Conservation (phyloP, 176 grass and related monocot species). For the Saccharum officinarum region DNA sequence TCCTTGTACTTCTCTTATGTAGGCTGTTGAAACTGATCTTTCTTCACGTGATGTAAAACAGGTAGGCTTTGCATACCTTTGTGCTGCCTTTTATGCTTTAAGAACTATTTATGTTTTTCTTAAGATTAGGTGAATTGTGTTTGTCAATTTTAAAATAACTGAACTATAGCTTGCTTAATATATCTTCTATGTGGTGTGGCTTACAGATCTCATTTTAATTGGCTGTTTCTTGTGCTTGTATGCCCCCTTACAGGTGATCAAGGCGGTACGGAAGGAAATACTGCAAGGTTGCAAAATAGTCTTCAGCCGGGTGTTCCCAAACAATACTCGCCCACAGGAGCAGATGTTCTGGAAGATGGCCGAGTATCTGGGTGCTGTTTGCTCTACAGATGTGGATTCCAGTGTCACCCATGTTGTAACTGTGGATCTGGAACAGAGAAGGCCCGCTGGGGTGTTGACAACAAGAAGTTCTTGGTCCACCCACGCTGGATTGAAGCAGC, state of each 20-base stretch:
- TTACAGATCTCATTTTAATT: conserved; percentile 5
- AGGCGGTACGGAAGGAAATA: conserved; percentile 54
- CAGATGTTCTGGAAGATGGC: conserved; percentile 83
- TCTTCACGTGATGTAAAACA: conserved; percentile 66
- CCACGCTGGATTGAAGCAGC: conserved; percentile 78
- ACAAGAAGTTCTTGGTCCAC: conserved; percentile 73
- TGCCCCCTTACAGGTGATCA: conserved; percentile 56
- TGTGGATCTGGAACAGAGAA: conserved; percentile 54
- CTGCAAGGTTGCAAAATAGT: conserved; percentile 80
- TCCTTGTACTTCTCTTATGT: conserved; percentile 10
- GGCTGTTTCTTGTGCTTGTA: neutral
- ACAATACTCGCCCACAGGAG: conserved; percentile 29
- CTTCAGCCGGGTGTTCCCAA: conserved; percentile 78
- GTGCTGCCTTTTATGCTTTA: neutral
- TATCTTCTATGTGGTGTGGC: neutral
- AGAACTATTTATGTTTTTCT: neutral
- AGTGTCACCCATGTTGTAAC: conserved; percentile 72
- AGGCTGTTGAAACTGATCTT: conserved; percentile 57
- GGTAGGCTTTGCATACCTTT: conserved; percentile 34
- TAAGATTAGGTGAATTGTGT: neutral
- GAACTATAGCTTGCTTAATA: neutral
- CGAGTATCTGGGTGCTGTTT: conserved; percentile 71
- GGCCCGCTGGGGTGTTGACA: conserved; percentile 51
- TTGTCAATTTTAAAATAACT: neutral
- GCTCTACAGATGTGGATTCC: conserved; percentile 54